Base-by-base conservation (phyloP, 768 basidiomycete genomes). In the Trametes maxima region DNA sequence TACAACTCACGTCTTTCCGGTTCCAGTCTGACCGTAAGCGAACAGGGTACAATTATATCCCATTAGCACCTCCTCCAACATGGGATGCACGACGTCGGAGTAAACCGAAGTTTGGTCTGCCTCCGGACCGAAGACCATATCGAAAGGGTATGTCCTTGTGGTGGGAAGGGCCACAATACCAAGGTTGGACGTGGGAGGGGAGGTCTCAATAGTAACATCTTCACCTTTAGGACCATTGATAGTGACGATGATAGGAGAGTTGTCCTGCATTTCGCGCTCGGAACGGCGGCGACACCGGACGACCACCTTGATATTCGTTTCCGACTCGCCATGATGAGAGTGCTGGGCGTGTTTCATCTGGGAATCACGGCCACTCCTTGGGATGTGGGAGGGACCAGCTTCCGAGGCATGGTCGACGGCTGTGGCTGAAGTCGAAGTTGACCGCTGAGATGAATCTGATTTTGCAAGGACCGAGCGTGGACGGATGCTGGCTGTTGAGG, bases 41-140 rank as follows among this genome's bases (percentile, higher is more conserved):
- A 98, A 98, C 21, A 99, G 79, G 0, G 94, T 96, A 71, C 96
- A 98, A 70, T 98, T 98, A 79, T 97, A 99, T 5, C 97, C 97
- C 73, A 84, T 79, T 40, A 98, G 76, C n/a, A 98, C 95, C 72
- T 99, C 92, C 48, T 93, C 87, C 52, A 99, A 79, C 83, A 98
- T 91, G 0, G 94, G 94, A 64, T 84, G 83, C 43, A 98, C 96
- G 42, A 98, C 96, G 54, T 97, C 90, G 57, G 93, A 85, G 73
- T 96, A 99, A 12, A 99, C 83, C 83, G 93, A 84, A 21, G 90
- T 87, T 71, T 99, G 97, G 71, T 96, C 94, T 22, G 95, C 95
- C 72, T 97, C 95, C 19, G 95, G 94, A 2, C 97, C 96, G 77
- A 97, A 98, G 7, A 97, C 97, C 25, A 90, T 79, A 74, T 98